These are phyloP conservation scores for Candida maltosa DNA, from an alignment of 805 yeast genomes.

Conservation along the genomic window DNA sequence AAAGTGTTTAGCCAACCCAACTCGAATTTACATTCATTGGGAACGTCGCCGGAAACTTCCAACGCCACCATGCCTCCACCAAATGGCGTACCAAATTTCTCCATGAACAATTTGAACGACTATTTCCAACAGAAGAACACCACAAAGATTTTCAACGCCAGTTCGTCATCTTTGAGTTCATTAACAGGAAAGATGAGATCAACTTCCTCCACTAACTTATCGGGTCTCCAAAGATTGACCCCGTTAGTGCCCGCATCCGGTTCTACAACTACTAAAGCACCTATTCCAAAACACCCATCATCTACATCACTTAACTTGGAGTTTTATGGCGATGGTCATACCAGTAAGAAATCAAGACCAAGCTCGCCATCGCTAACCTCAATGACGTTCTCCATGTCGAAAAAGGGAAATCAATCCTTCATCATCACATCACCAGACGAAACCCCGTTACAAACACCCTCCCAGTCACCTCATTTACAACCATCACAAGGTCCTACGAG, in stretches of 20 bases:
- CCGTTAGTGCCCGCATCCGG: conserved; percentile 29
- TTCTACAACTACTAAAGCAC: conserved; percentile 8
- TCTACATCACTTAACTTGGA: conserved; percentile 35
- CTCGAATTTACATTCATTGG: conserved; percentile 24
- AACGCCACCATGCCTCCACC: conserved; percentile 6
- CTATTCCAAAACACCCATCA: conserved; percentile 23
- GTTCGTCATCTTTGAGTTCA: conserved; percentile 15
- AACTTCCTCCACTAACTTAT: conserved; percentile 20
- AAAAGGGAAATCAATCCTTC: conserved; percentile 3
- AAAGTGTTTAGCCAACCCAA: conserved; percentile 23
- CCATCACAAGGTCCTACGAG: conserved; percentile 18
- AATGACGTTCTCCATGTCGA: not conserved
- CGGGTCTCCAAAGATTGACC: conserved; percentile 39
- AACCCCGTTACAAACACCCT: conserved; percentile 49
- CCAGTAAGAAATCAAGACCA: conserved; percentile 44
- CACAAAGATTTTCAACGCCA: conserved; percentile 13
- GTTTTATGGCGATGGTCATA: conserved; percentile 18
- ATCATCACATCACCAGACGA: conserved; percentile 38
- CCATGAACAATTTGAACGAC: conserved; percentile 31
- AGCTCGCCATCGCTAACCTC: conserved; percentile 37
- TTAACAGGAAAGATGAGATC: conserved; percentile 21
- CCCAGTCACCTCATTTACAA: conserved; percentile 44
- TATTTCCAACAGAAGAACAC: conserved; percentile 24
- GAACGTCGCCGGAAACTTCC: conserved; percentile 32
- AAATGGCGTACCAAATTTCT: conserved; percentile 13